Evolutionary conservation across 768 basidiomycete genomes (phyloP).

Genomic region (Psilocybe azurescens): DNA sequence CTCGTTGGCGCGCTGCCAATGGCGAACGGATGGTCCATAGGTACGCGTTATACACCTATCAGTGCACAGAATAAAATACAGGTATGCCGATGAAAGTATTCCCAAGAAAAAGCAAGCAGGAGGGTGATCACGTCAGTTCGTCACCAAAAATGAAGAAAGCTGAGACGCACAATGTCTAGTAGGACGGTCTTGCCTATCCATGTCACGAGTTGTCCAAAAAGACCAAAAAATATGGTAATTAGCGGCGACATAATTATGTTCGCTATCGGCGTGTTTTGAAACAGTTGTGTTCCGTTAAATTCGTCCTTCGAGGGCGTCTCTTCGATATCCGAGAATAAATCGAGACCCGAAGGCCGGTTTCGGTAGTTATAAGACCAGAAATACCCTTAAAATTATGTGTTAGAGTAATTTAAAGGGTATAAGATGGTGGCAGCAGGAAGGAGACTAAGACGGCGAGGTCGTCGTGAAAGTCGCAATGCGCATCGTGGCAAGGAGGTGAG

Average conservation of each 20-base stretch:
- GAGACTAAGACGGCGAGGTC: not conserved
- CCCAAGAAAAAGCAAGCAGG: not conserved
- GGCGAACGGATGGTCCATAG: conserved; percentile 66
- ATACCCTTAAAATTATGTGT: not conserved
- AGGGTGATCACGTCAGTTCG: not conserved
- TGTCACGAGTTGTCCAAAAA: conserved; percentile 83
- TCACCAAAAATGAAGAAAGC: not conserved
- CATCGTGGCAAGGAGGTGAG: not conserved
- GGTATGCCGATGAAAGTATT: not conserved
- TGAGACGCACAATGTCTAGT: conserved; percentile 70
- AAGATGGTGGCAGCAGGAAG: not conserved
- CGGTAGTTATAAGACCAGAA: not conserved
- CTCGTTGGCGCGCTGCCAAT: conserved; percentile 60
- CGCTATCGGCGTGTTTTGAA: not conserved
- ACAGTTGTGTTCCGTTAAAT: not conserved
- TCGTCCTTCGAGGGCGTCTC: not conserved
- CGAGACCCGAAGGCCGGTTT: not conserved
- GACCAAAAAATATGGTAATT: conserved; percentile 82
- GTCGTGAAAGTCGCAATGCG: not conserved
- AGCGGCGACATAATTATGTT: conserved; percentile 70
- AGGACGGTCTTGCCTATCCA: conserved; percentile 92
- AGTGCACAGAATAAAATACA: not conserved
- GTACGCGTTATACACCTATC: conserved; percentile 76
- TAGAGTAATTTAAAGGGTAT: not conserved
- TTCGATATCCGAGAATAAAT: not conserved